Evolutionary conservation across 108 stramenopile genomes (phyloP), one percentile per base, ranked within the genome.

Genomic region (Conticribra guillardii): DNA sequence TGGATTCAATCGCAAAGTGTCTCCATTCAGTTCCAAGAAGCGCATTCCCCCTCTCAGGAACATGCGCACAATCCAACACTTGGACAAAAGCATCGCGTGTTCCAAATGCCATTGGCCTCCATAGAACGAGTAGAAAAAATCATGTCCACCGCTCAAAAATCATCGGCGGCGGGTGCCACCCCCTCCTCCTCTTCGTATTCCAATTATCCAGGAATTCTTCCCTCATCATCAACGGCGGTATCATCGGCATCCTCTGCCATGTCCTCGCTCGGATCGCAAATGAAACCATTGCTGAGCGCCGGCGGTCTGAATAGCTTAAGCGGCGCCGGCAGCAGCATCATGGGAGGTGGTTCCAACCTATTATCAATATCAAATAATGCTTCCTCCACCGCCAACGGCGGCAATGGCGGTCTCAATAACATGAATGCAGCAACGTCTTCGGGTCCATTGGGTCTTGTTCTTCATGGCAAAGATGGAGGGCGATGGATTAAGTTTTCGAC

Each of bases 91-190:
- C 81, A 79, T 60, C 76, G 84, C 57, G 64, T 87, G 4, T 60
- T 86, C 29, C 83, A 95, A 73, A 84, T 92, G 71, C 94, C 94
- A 16, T 69, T 95, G 54, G 88, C 89, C 11, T 80, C 79, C 30
- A 92, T 95, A 24, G 94, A 95, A 56, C 76, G 87, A n/a, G 87
- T 95, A 3, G 94, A 95, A 67, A 89, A 87, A 50, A 78, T 62
- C 0, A 30, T 79, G 41, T 45, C 77, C 21, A 67, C 77, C 2
- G 70, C 77, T n/a, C 77, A 81, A 65, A 59, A 16, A 47, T 53
- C 7, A 16, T 37, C n/a, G 62, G 63, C 30, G n/a, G n/a, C n/a
- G n/a, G n/a, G n/a, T n/a, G 45, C 50, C 22, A 54, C 68, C 2
- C 47, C 67, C 26, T 47, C 69, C 31, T 57, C 72, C 48, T 44